Conservation (phyloP, 139 green algal species). For the Picochlorum sp. region DNA sequence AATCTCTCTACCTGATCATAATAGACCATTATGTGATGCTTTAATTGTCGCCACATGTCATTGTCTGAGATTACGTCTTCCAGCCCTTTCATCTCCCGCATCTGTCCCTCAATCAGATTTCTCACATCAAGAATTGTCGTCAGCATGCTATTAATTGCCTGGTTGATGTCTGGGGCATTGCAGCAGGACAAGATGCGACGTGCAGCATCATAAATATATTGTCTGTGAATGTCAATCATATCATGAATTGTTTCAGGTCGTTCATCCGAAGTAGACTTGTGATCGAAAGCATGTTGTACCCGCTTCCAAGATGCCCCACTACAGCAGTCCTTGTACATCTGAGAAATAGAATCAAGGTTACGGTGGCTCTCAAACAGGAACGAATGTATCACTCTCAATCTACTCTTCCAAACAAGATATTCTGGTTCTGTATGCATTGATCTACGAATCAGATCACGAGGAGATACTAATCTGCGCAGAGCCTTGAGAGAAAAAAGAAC, state of each 20-base stretch:
- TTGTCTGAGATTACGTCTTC: too few species aligned
- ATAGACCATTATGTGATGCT: too few species aligned
- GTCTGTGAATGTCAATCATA: not conserved
- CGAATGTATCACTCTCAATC: too few species aligned
- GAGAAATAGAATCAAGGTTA: too few species aligned
- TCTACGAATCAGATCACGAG: not conserved
- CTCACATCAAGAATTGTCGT: not conserved
- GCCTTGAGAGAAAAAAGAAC: not conserved
- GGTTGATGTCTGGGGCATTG: not conserved
- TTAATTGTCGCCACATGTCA: too few species aligned
- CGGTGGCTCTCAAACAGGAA: too few species aligned
- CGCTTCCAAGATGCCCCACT: too few species aligned
- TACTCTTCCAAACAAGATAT: too few species aligned
- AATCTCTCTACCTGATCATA: too few species aligned
- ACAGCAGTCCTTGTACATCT: too few species aligned
- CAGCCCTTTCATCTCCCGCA: too few species aligned
- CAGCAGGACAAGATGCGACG: not conserved
- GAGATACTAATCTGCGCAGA: not conserved
- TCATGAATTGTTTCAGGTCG: not conserved
- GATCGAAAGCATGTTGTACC: not conserved
- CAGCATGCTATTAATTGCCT: not conserved
- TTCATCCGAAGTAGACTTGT: not conserved
- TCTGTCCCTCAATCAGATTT: not conserved
- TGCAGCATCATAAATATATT: not conserved
- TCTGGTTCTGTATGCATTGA: too few species aligned